Evolutionary conservation across 148 eudicot species (phyloP).

Genomic region (Spergularia bocconei): DNA sequence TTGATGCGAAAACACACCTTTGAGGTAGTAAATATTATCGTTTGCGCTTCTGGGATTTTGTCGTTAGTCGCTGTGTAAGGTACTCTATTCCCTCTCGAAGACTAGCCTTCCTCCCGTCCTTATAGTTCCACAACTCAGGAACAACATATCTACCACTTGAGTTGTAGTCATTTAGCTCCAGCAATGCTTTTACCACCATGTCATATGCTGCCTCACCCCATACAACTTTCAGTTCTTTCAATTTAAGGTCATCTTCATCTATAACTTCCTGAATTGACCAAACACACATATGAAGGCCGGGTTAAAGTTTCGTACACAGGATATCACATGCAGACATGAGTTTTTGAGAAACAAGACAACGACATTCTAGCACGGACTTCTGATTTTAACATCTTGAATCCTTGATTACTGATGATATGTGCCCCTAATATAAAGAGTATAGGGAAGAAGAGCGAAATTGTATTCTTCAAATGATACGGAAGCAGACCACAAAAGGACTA

Average conservation of each 20-base stretch:
- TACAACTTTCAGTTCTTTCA: constrained; percentile 38
- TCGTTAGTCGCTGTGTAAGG: constrained; percentile 35
- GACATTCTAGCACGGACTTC: not conserved
- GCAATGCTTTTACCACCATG: constrained; percentile 39
- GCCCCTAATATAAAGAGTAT: too few relatives aligned
- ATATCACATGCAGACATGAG: not conserved
- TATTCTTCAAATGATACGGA: too few relatives aligned
- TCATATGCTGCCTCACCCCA: constrained; percentile 47
- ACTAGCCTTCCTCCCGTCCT: constrained; percentile 48
- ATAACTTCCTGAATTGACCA: constrained; percentile 37
- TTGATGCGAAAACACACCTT: not conserved
- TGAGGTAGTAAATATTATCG: constrained; percentile 15
- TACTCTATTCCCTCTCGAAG: constrained; percentile 47
- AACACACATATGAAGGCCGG: not conserved
- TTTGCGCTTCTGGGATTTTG: constrained; percentile 38
- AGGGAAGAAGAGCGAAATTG: too few relatives aligned
- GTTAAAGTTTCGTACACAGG: not conserved
- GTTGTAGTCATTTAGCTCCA: constrained; percentile 54
- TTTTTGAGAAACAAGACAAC: not conserved
- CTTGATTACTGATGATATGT: too few relatives aligned
- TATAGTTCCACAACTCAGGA: constrained; percentile 46
- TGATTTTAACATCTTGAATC: not conserved
- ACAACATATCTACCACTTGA: constrained; percentile 57
- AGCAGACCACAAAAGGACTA: too few relatives aligned
- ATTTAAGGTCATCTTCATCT: constrained; percentile 39